These are phyloP conservation scores for Ophiostoma himal-ulmi DNA, from an alignment of 2,329 filamentous ascomycete genomes.

Conservation along the genomic window DNA sequence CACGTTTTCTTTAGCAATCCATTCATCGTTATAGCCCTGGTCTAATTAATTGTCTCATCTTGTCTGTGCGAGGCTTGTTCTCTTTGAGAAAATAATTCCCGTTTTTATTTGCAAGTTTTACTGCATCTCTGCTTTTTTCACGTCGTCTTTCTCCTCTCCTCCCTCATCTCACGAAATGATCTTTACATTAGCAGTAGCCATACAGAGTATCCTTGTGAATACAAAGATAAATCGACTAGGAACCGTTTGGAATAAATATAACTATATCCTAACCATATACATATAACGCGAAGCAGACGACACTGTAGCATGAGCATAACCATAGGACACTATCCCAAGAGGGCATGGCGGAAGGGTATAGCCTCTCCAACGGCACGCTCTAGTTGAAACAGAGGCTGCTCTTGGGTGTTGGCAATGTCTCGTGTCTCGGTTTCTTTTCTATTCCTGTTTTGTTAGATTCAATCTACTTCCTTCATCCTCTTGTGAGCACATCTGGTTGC, in stretches of 20 bases:
- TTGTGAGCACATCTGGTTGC: background rate
- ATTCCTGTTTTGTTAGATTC: background rate
- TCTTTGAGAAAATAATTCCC: background rate
- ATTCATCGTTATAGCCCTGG: background rate
- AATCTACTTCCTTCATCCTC: background rate
- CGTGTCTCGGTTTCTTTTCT: background rate
- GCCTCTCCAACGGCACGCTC: background rate
- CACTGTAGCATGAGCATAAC: background rate
- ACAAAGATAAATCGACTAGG: background rate
- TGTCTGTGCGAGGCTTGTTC: background rate
- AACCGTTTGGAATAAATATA: background rate
- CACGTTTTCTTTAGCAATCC: background rate
- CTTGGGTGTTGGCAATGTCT: background rate
- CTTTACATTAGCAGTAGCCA: background rate
- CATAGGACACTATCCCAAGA: constrained; percentile 6
- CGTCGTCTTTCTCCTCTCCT: background rate
- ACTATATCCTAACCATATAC: background rate
- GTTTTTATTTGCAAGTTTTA: too few species aligned
- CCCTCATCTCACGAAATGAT: background rate
- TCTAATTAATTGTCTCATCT: background rate
- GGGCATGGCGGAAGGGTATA: background rate
- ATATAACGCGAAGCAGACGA: background rate
- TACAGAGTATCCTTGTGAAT: background rate
- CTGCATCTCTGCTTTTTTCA: background rate
- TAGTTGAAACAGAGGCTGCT: constrained; percentile 7